Evolutionary conservation across 176 grass and related monocot species (phyloP), one percentile per base, ranked within the genome.

Genomic region (Eleusine coracana): DNA sequence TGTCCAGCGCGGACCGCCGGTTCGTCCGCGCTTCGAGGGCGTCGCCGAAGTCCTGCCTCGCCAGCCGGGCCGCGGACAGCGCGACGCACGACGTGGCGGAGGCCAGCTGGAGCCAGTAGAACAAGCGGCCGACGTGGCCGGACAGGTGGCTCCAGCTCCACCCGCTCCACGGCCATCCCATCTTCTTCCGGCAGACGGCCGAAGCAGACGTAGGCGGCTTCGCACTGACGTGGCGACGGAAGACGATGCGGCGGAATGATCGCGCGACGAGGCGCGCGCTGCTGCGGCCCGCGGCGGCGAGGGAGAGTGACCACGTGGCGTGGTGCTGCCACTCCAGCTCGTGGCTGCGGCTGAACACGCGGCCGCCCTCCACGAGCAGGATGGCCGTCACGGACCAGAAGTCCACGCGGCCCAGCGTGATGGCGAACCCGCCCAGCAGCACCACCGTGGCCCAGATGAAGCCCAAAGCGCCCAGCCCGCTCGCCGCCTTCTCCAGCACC

Each of bases 271-370:
- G 74, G 20, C 81, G 82, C 84, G 82, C 87, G 86, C 92, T 91
- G 28, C 88, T 83, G 3, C 79, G 74, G 18, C 88, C 77, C 7
- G 88, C 88, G 66, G 81, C 79, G n/a, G 83, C 11, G 82, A 94
- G 75, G 3, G 92, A 92, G 82, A 94, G 75, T 2, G 90, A 92
- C 92, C 85, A 97, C 0, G 95, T 94, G 56, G 92, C 83, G 75
- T 93, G 95, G 86, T 94, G 95, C 86, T 94, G 92, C 95, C 92
- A 98, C 85, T 98, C 92, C 4, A 98, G 90, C 84, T 98, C 95
- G 15, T 98, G 95, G 90, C 92, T 98, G 50, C 95, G 90, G 86
- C 92, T 95, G 59, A 98, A 95, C 46, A 98, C 91, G 44, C 92
- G 77, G 0, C 88, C 81, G 38, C 95, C 92, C 79, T 98, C 95